These are phyloP conservation scores for Trichoderma endophyticum DNA, from an alignment of 2,329 filamentous ascomycete genomes.

Conservation along the genomic window DNA sequence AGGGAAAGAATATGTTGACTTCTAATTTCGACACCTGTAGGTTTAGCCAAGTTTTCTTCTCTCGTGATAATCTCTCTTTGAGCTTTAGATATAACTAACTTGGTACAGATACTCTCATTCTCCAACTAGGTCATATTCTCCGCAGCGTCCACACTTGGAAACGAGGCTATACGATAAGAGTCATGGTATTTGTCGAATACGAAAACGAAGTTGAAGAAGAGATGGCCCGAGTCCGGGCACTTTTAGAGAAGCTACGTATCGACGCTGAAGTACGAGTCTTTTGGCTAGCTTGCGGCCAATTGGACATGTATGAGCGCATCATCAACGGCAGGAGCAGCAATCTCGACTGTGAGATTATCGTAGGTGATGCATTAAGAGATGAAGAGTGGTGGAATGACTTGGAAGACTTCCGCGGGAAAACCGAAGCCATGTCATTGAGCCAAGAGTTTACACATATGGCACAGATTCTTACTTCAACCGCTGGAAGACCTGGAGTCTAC, in stretches of 20 bases:
- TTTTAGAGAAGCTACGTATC: slow-evolving; percentile 79
- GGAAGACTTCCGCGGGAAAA: slow-evolving; percentile 49
- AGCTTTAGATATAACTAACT: neutral
- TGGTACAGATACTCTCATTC: slow-evolving; percentile 63
- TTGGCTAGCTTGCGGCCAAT: slow-evolving; percentile 70
- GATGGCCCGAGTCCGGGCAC: slow-evolving; percentile 63
- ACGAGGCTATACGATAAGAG: slow-evolving; percentile 66
- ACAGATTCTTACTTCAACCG: slow-evolving; percentile 43
- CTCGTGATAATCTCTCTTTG: no score
- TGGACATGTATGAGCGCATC: slow-evolving; percentile 73
- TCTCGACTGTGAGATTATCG: slow-evolving; percentile 54
- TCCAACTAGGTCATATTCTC: slow-evolving; percentile 81
- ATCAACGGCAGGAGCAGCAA: slow-evolving; percentile 64
- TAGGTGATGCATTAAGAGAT: slow-evolving; percentile 64
- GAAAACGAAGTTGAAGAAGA: slow-evolving; percentile 81
- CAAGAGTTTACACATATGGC: slow-evolving; percentile 44
- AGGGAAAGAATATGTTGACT: slow-evolving; percentile 66
- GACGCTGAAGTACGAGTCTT: slow-evolving; percentile 77
- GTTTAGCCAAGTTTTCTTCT: slow-evolving; percentile 25
- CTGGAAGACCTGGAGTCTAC: slow-evolving; percentile 42
- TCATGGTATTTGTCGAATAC: slow-evolving; percentile 87
- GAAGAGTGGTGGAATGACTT: slow-evolving; percentile 84
- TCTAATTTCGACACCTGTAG: slow-evolving; percentile 89
- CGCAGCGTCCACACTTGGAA: slow-evolving; percentile 80
- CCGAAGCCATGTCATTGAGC: slow-evolving; percentile 37